phyloP scores from a whole-genome alignment of 2,329 filamentous ascomycete genomes.

The Gaeumannomyces tritici region DNA sequence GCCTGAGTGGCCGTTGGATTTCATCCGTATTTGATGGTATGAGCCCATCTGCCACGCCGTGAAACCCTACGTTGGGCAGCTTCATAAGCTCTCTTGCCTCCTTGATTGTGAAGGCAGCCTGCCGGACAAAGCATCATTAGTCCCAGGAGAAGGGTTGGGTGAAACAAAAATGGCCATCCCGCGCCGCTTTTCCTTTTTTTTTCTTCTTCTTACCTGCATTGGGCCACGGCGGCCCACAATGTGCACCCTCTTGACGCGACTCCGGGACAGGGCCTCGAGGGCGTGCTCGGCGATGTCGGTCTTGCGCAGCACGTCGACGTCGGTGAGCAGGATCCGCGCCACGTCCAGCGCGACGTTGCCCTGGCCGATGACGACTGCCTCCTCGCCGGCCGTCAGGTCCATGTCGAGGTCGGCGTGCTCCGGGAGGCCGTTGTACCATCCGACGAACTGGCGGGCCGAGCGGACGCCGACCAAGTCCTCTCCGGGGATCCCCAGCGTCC shows the following conservation, averaged over 20 bases:
- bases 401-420: conserved; percentile 67
- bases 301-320: conserved; percentile 61
- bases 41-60: conserved; percentile 54
- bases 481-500: conserved; percentile 67
- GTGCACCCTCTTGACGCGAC: conserved; percentile 67
- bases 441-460: conserved; percentile 87
- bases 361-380: conserved; percentile 84
- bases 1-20: conserved; percentile 66
- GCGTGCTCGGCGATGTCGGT: conserved; percentile 89
- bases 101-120: conserved; percentile 93
- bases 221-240: conserved; percentile 87
- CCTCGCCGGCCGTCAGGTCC: conserved; percentile 63
- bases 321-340: conserved; percentile 73
- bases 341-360: conserved; percentile 96
- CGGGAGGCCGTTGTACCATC: conserved; percentile 96
- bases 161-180: neutral
- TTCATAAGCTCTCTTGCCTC: conserved; percentile 83
- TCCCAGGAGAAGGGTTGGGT: neutral
- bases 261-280: conserved; percentile 60
- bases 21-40: conserved; percentile 57
- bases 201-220: conserved; percentile 53
- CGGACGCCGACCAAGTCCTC: conserved; percentile 71
- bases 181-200: too few species aligned
- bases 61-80: conserved; percentile 61
- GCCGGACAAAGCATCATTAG: neutral